phyloP scores from a whole-genome alignment of 768 basidiomycete genomes.

The Coprinopsis sp. region DNA sequence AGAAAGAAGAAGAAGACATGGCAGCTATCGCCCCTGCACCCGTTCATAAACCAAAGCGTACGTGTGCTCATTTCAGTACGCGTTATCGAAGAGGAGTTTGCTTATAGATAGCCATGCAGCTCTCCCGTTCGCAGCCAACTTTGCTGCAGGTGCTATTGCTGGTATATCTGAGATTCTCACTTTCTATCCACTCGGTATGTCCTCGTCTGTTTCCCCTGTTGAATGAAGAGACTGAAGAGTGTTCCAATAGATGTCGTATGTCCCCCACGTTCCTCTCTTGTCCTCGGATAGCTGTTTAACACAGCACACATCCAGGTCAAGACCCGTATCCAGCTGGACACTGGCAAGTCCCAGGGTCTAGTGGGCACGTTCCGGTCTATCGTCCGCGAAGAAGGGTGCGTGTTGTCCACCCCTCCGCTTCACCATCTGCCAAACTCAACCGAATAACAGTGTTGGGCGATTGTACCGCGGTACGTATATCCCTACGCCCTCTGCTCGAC shows the following conservation, averaged over 20 bases:
- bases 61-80: slow-evolving; percentile 5
- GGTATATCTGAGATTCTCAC: slow-evolving; percentile 82
- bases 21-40: too few species aligned
- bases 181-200: slow-evolving; percentile 85
- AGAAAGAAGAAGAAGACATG: too few species aligned
- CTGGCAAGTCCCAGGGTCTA: slow-evolving; percentile 74
- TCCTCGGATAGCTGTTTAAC: too few species aligned
- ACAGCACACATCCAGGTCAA: slow-evolving; percentile 92
- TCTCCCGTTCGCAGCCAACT: slow-evolving; percentile 83
- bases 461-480: slow-evolving; percentile 78
- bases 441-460: slow-evolving; percentile 54
- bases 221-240: neutral
- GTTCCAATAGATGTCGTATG: slow-evolving; percentile 90
- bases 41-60: slow-evolving; percentile 32
- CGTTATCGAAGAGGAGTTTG: neutral
- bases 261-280: too few species aligned
- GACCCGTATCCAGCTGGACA: slow-evolving; percentile 97
- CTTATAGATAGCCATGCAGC: slow-evolving; percentile 37
- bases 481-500: too few species aligned
- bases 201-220: neutral
- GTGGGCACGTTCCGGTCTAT: slow-evolving; percentile 81
- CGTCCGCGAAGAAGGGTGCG: slow-evolving; percentile 86
- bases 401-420: slow-evolving; percentile 11
- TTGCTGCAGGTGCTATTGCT: slow-evolving; percentile 93
- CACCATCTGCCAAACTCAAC: neutral